phyloP scores from a whole-genome alignment of 257 asterid species.

The Scutellaria baicalensis region DNA sequence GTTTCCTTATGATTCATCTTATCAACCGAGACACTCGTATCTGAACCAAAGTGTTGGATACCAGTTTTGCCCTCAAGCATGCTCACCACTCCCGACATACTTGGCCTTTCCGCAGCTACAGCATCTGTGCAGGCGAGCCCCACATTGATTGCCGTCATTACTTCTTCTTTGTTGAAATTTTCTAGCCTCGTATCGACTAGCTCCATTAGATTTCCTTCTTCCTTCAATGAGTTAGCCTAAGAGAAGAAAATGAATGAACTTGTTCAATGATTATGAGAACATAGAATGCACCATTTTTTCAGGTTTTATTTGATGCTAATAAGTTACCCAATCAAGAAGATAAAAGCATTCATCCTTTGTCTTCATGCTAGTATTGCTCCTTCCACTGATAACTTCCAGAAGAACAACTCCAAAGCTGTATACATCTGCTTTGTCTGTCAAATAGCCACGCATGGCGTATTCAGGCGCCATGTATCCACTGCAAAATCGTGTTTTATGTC shows the following conservation, averaged over 20 bases:
- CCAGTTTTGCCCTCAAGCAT: slow-evolving; percentile 46
- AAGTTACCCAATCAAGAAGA: slow-evolving; percentile 50
- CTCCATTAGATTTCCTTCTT: slow-evolving; percentile 35
- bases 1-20: neutral
- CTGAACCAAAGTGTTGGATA: slow-evolving; percentile 13
- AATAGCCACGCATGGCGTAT: slow-evolving; percentile 57
- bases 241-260: neutral
- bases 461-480: slow-evolving; percentile 60
- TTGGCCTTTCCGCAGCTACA: slow-evolving; percentile 43
- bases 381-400: slow-evolving; percentile 42
- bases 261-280: neutral
- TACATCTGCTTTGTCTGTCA: slow-evolving; percentile 60
- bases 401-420: slow-evolving; percentile 52
- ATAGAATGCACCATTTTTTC: neutral
- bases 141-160: slow-evolving; percentile 27
- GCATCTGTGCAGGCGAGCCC: slow-evolving; percentile 49
- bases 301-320: neutral
- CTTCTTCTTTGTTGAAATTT: slow-evolving; percentile 30
- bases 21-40: neutral
- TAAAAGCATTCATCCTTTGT: slow-evolving; percentile 26
- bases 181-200: slow-evolving; percentile 50
- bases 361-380: slow-evolving; percentile 32
- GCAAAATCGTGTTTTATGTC: neutral
- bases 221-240: slow-evolving; percentile 45
- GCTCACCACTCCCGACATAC: slow-evolving; percentile 57